These are phyloP conservation scores for Fraxinus floribunda DNA, from an alignment of 305 asterid genomes.

Conservation along the genomic window DNA sequence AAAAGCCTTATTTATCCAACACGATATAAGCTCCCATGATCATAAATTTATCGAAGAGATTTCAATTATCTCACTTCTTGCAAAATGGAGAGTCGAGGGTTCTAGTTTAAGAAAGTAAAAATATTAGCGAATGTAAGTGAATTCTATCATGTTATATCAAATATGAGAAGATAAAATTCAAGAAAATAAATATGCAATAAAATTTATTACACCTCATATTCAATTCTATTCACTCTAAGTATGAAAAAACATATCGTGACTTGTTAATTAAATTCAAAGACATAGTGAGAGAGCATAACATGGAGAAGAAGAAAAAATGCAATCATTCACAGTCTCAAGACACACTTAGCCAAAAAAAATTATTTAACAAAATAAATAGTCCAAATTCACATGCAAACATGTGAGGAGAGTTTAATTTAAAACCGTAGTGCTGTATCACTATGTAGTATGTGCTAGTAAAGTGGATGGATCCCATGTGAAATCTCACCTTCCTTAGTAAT, in stretches of 20 bases:
- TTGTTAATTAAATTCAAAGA: background rate
- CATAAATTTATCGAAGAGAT: background rate
- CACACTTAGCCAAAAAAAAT: slow-evolving; percentile 4
- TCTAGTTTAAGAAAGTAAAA: background rate
- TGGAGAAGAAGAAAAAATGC: slow-evolving; percentile 17
- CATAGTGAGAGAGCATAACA: slow-evolving; percentile 3
- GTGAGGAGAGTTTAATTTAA: slow-evolving; percentile 27
- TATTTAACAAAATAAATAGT: slow-evolving; percentile 21
- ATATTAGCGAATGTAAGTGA: background rate
- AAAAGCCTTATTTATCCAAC: background rate
- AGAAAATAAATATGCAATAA: background rate
- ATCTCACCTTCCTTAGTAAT: slow-evolving; percentile 11
- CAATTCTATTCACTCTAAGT: background rate
- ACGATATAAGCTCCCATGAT: background rate
- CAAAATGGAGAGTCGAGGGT: background rate
- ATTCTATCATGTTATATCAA: background rate
- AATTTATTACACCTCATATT: background rate
- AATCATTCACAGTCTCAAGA: slow-evolving; percentile 21
- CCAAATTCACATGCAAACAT: slow-evolving; percentile 47
- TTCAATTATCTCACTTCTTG: background rate
- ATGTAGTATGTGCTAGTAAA: slow-evolving; percentile 19
- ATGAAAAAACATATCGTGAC: background rate
- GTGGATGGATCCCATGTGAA: slow-evolving; percentile 46
- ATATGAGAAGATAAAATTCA: background rate
- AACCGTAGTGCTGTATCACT: slow-evolving; percentile 30